A percentile compares a stretch with the other conserved stretches of the same genome.
phyloP scores from a whole-genome alignment of 257 asterid species.

The Cruciata laevipes region DNA sequence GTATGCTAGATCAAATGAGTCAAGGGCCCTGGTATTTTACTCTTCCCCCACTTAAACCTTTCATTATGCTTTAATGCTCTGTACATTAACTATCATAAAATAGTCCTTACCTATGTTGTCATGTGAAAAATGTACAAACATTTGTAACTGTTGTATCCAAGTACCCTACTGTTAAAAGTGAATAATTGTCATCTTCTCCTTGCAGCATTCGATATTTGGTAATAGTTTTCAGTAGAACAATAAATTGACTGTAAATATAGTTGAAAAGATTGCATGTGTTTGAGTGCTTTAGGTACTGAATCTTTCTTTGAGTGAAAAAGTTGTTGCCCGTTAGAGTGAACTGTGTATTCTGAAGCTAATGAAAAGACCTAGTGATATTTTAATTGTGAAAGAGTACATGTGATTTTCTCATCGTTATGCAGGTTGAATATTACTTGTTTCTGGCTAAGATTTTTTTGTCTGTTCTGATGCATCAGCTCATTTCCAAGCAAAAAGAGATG shows the following conservation, averaged over 20 bases:
- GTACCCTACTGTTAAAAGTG: background rate
- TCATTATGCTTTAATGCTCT: background rate
- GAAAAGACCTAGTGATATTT: background rate
- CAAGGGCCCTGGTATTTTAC: background rate
- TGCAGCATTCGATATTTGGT: background rate
- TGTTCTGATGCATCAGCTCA: slow-evolving; percentile 12
- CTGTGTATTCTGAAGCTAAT: background rate
- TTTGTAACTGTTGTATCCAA: background rate
- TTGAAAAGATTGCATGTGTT: background rate
- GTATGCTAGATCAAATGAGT: slow-evolving; percentile 12
- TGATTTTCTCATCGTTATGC: background rate
- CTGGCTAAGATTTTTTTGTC: background rate
- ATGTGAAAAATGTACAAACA: background rate
- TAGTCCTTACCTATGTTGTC: background rate
- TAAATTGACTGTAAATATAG: background rate
- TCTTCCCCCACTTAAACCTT: too few species aligned
- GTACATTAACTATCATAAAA: background rate
- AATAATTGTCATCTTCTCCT: background rate
- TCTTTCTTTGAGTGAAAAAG: background rate
- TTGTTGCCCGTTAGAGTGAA: background rate
- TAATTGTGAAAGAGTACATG: background rate
- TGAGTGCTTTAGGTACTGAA: background rate
- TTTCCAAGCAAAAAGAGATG: background rate
- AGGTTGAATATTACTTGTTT: background rate
- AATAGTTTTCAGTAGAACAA: background rate